These are phyloP conservation scores for Phytophthora lateralis DNA, from an alignment of 352 stramenopile genomes.

Conservation along the genomic window DNA sequence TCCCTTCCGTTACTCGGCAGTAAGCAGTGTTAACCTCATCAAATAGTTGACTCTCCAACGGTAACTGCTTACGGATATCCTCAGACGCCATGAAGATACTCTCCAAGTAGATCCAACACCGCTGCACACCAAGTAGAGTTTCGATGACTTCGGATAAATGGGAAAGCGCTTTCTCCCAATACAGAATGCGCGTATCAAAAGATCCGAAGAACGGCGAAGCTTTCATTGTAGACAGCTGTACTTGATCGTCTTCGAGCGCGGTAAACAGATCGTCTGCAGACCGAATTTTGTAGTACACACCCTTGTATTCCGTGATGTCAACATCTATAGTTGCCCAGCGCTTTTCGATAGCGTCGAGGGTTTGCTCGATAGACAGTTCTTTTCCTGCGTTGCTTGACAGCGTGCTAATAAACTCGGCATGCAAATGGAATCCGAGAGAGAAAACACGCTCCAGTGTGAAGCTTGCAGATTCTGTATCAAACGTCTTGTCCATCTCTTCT, in stretches of 20 bases:
- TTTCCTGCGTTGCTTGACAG: slow-evolving; percentile 92
- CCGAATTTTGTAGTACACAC: slow-evolving; percentile 93
- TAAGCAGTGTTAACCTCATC: slow-evolving; percentile 88
- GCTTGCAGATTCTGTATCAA: slow-evolving; percentile 71
- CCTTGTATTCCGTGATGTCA: slow-evolving; percentile 93
- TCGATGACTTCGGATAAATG: slow-evolving; percentile 92
- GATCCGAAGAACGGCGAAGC: slow-evolving; percentile 93
- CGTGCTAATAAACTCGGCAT: slow-evolving; percentile 92
- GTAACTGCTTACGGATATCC: slow-evolving; percentile 95
- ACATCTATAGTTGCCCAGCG: slow-evolving; percentile 90
- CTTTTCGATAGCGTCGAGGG: slow-evolving; percentile 84
- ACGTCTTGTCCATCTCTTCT: slow-evolving; percentile 86
- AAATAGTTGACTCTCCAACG: slow-evolving; percentile 85
- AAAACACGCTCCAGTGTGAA: slow-evolving; percentile 91
- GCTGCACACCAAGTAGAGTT: slow-evolving; percentile 88
- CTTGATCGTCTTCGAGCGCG: slow-evolving; percentile 90
- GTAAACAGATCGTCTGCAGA: slow-evolving; percentile 92
- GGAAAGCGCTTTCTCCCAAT: slow-evolving; percentile 88
- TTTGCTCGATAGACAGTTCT: slow-evolving; percentile 92
- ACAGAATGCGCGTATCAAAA: slow-evolving; percentile 89
- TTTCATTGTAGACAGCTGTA: slow-evolving; percentile 94
- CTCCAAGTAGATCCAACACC: slow-evolving; percentile 96
- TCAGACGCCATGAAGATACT: slow-evolving; percentile 95
- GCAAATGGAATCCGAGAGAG: slow-evolving; percentile 86
- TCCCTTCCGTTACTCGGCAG: slow-evolving; percentile 69